Base-by-base conservation (phyloP, 2,329 filamentous ascomycete genomes). In the Sclerotinia glacialis region DNA sequence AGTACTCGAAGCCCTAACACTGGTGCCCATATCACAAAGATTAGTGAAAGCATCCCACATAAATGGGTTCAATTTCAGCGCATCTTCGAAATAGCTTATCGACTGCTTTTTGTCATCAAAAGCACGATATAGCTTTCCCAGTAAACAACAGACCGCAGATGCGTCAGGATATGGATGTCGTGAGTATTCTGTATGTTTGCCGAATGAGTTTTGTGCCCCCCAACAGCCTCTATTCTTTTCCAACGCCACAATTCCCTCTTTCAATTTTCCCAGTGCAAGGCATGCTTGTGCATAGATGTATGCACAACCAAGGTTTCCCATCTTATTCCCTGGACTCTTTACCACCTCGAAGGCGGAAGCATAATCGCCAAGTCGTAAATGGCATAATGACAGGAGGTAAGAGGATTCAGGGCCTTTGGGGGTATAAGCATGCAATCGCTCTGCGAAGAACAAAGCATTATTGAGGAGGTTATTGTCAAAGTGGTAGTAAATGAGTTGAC, bases 41-140 rank as follows among this genome's bases (percentile, higher is more conserved):
- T 87, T 89, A 28, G 89, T 88, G 74, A 98, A 98, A 0, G 94
- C 93, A 81, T 99, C 95, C 95, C 95, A 99, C 86, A 97, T 95
- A 78, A 98, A 94, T 1, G 95, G 93, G 74, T 98, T 99, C 65
- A 88, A 78, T 78, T 93, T 96, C 73, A 99, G 80, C 7, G 93
- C 87, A 68, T 96, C 92, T 71, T 96, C 92, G 76, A 95, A 98
- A 77, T 87, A 92, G 71, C 90, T 86, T 21, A 94, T 87, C 9
- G 95, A 93, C 78, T 91, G 93, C 72, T 90, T 90, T 74, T 90
- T 90, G 73, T 91, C 85, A 72, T 97, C 86, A 73, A 95, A 89
- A 2, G 86, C 91, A 59, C 90, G 87, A 80, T 93, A 94, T 37
- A 99, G 82, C 78, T 96, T 97, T 34, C 92, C 95, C 40, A 97